Percentiles rank a stretch among this genome's conserved stretches.
Conservation (phyloP, 2,329 filamentous ascomycete species). For the Hypoxylon sp. region DNA sequence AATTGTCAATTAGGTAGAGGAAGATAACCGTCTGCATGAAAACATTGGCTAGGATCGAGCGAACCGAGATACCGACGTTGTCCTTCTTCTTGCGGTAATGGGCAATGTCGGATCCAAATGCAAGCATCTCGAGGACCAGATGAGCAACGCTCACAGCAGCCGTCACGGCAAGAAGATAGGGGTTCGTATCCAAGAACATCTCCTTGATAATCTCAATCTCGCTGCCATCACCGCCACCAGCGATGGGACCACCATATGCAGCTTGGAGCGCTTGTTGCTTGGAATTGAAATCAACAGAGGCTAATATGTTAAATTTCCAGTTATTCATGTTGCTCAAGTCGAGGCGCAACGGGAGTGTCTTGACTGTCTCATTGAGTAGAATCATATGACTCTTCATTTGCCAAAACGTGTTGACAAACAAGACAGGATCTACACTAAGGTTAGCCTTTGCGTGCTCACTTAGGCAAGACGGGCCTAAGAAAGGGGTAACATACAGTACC, state of each 20-base stretch:
- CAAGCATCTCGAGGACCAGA: conserved; percentile 94
- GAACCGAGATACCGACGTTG: conserved; percentile 95
- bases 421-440: conserved; percentile 75
- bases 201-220: conserved; percentile 99
- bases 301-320: conserved; percentile 92
- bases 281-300: conserved; percentile 87
- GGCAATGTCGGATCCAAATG: conserved; percentile 96
- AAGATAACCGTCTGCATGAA: conserved; percentile 98
- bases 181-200: conserved; percentile 93
- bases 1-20: conserved; percentile 96
- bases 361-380: conserved; percentile 90
- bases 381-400: conserved; percentile 93
- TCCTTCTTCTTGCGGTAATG: conserved; percentile 99
- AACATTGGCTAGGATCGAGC: conserved; percentile 95
- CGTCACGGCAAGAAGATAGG: conserved; percentile 88
- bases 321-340: conserved; percentile 84
- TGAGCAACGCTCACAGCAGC: conserved; percentile 88
- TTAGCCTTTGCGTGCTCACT: conserved; percentile 35
- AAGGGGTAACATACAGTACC: conserved; percentile 75
- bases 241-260: conserved; percentile 78
- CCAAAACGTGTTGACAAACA: conserved; percentile 98
- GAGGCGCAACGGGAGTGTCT: conserved; percentile 84
- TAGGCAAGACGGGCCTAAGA: background rate
- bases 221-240: conserved; percentile 87
- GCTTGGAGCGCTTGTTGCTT: conserved; percentile 86